Conservation (phyloP, 257 asterid genomes). For the Voacanga thouarsii region DNA sequence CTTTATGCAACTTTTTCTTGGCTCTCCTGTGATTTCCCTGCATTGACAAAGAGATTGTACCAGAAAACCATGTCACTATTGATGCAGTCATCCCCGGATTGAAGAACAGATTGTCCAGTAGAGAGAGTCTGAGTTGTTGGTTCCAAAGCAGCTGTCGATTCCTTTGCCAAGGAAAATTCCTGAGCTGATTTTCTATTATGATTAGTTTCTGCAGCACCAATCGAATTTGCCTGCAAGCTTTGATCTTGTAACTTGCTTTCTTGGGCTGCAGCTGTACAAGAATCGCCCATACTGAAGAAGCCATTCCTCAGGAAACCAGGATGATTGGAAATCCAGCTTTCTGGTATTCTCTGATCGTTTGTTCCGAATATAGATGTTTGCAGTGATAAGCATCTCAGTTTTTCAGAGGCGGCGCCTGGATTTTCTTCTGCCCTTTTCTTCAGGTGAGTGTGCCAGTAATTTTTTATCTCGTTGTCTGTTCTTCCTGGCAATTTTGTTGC, state of each 20-base stretch:
- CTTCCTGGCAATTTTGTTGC: constrained; percentile 29
- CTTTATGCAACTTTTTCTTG: neutral
- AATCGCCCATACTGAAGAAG: neutral
- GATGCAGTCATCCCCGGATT: constrained; percentile 3
- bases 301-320: neutral
- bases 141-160: neutral
- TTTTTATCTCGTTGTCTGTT: constrained; percentile 36
- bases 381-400: neutral
- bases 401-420: neutral
- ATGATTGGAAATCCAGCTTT: neutral
- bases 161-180: neutral
- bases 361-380: neutral
- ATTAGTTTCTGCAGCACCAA: neutral
- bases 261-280: neutral
- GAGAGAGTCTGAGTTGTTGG: constrained; percentile 8
- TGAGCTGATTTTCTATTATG: neutral
- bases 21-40: constrained; percentile 19
- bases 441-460: constrained; percentile 33
- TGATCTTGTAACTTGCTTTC: neutral
- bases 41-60: constrained; percentile 26
- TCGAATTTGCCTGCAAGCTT: neutral
- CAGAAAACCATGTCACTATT: constrained; percentile 33
- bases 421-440: constrained; percentile 22
- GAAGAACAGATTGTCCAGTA: neutral
- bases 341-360: neutral